phyloP scores from a whole-genome alignment of 1,284 basidiomycete genomes.

The Marasmius tenuissimus region DNA sequence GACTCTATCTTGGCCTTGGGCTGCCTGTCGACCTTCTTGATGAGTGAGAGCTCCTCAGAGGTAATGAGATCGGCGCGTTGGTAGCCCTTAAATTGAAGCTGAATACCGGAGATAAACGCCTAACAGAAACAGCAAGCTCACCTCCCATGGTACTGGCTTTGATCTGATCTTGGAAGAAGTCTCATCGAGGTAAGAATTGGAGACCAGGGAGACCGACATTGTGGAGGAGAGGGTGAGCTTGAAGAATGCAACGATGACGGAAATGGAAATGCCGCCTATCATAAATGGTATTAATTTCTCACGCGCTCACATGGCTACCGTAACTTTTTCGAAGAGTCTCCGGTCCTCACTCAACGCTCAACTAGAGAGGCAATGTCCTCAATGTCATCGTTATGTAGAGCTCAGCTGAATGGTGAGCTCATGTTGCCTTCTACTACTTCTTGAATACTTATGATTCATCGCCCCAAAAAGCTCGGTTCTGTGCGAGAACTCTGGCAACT shows the following conservation, averaged over 20 bases:
- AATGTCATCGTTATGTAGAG: background rate
- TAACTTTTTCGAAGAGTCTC: background rate
- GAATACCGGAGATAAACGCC: background rate
- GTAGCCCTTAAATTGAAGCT: constrained; percentile 66
- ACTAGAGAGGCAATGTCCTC: background rate
- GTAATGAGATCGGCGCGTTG: constrained; percentile 93
- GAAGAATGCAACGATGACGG: background rate
- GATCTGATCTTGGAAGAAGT: constrained; percentile 84
- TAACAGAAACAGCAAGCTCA: constrained; percentile 28
- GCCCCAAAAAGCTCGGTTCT: background rate
- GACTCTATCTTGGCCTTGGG: constrained; percentile 72
- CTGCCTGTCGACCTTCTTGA: constrained; percentile 89
- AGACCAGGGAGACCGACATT: constrained; percentile 84
- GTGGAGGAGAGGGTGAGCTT: constrained; percentile 4
- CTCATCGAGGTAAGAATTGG: constrained; percentile 87
- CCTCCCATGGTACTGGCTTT: constrained; percentile 97
- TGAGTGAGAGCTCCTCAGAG: constrained; percentile 84
- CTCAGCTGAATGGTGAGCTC: background rate
- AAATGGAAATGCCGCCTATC: background rate
- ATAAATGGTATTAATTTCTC: background rate
- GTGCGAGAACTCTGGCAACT: constrained; percentile 14
- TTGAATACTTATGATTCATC: background rate
- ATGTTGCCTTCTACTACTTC: background rate
- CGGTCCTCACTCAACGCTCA: background rate
- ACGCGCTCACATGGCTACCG: background rate